These are phyloP conservation scores for Saccharomycopsis sp. DNA, from an alignment of 805 yeast species.

Conservation along the genomic window DNA sequence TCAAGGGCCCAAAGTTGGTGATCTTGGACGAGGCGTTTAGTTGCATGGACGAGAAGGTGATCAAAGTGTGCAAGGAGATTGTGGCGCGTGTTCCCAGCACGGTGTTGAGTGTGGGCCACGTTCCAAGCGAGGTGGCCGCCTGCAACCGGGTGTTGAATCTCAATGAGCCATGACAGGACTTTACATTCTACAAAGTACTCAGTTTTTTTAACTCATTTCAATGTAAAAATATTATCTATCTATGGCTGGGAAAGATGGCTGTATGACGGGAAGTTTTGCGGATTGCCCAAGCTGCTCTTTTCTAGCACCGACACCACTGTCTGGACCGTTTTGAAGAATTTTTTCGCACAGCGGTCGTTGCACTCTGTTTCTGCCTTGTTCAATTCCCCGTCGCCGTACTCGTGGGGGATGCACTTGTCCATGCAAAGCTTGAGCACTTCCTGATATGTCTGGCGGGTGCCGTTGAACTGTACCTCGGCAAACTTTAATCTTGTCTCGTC, in stretches of 20 bases:
- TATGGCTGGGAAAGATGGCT: no score
- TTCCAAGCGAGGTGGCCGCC: constrained; percentile 63
- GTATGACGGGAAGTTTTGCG: no score
- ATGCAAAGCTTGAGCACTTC: constrained; percentile 53
- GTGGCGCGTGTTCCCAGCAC: constrained; percentile 57
- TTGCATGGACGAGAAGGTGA: constrained; percentile 66
- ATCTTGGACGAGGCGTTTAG: constrained; percentile 90
- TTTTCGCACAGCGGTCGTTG: constrained; percentile 77
- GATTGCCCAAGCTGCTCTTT: no score
- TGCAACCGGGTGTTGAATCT: constrained; percentile 46
- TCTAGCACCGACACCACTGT: no score
- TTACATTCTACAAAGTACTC: no score
- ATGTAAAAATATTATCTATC: no score
- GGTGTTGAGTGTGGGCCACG: constrained; percentile 73
- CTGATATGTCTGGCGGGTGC: constrained; percentile 48
- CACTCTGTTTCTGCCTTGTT: constrained; percentile 79
- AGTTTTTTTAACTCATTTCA: no score
- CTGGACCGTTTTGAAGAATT: no score
- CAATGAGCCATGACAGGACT: constrained; percentile 26
- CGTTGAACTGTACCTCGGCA: constrained; percentile 62
- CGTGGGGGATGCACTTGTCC: constrained; percentile 71
- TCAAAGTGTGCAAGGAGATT: constrained; percentile 45
- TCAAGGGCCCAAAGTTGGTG: constrained; percentile 68
- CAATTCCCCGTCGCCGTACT: constrained; percentile 73
- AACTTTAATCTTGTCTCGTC: constrained; percentile 51